A percentile compares a stretch with the other conserved stretches of the same genome.
Conservation (phyloP, 305 asterid species). For the Ilex paraguariensis region DNA sequence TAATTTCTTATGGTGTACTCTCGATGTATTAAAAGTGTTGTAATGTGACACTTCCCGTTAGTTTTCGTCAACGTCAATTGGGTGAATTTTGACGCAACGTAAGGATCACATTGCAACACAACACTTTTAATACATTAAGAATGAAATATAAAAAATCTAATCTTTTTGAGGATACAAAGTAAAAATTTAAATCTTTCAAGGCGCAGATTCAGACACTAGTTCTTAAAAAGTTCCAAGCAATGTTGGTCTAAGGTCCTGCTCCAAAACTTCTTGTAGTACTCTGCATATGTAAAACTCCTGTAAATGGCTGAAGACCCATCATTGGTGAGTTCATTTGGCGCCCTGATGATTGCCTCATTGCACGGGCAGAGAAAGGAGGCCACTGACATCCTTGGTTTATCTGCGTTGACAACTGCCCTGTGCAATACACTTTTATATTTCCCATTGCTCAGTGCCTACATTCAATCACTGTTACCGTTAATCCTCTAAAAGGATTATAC, state of each 20-base stretch:
- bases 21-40: too few relatives aligned
- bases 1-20: too few relatives aligned
- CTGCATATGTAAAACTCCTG: constrained; percentile 58
- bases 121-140: too few relatives aligned
- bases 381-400: constrained; percentile 56
- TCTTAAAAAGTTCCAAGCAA: constrained; percentile 71
- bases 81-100: too few relatives aligned
- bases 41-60: too few relatives aligned
- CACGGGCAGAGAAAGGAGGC: constrained; percentile 90
- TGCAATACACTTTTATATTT: constrained; percentile 83
- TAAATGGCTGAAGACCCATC: constrained; percentile 39
- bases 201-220: constrained; percentile 16
- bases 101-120: too few relatives aligned
- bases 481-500: too few relatives aligned
- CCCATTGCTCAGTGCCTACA: constrained; percentile 76
- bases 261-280: constrained; percentile 86
- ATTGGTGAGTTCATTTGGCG: constrained; percentile 49
- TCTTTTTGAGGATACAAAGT: too few relatives aligned
- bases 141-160: too few relatives aligned
- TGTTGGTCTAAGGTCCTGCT: constrained; percentile 82
- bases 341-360: constrained; percentile 51
- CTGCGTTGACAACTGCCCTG: constrained; percentile 69
- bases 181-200: too few relatives aligned
- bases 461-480: not conserved
- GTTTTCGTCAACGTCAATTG: too few relatives aligned